phyloP scores from a whole-genome alignment of 139 green algal genomes.

The Nannochloris sp. region DNA sequence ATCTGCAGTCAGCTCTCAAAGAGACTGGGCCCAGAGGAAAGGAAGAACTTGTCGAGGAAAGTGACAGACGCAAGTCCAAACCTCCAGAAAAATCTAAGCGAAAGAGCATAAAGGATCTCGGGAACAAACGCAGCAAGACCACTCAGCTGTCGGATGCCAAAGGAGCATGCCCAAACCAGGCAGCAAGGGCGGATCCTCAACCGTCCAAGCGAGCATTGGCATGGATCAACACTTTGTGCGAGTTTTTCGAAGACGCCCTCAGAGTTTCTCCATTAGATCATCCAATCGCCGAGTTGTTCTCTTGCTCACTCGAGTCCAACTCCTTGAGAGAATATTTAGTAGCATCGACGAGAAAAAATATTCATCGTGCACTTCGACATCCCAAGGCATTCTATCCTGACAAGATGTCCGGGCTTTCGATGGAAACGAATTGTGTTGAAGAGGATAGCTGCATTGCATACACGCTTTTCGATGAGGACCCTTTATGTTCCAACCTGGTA shows the following conservation, averaged over 20 bases:
- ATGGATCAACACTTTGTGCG: no score
- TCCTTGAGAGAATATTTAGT: no score
- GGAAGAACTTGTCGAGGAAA: no score
- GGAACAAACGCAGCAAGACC: background rate
- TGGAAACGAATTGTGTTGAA: background rate
- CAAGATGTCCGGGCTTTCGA: background rate
- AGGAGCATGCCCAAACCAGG: no score
- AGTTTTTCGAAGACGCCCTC: no score
- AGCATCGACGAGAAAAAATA: conserved; percentile 12
- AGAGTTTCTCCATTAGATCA: no score
- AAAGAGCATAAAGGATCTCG: background rate
- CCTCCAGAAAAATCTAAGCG: background rate
- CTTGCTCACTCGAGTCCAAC: no score
- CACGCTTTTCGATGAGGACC: conserved; percentile 33
- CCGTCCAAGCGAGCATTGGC: no score
- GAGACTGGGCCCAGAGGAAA: no score
- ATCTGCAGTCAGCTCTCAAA: no score
- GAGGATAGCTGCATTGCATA: conserved; percentile 38
- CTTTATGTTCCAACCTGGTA: conserved; percentile 23
- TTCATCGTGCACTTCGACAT: conserved; percentile 29
- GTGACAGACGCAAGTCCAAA: background rate
- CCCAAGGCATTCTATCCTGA: background rate
- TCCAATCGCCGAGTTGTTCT: no score
- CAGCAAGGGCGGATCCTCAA: no score
- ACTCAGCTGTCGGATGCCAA: background rate